Conservation (phyloP, 768 basidiomycete species). For the Calocybe gangraenosa region DNA sequence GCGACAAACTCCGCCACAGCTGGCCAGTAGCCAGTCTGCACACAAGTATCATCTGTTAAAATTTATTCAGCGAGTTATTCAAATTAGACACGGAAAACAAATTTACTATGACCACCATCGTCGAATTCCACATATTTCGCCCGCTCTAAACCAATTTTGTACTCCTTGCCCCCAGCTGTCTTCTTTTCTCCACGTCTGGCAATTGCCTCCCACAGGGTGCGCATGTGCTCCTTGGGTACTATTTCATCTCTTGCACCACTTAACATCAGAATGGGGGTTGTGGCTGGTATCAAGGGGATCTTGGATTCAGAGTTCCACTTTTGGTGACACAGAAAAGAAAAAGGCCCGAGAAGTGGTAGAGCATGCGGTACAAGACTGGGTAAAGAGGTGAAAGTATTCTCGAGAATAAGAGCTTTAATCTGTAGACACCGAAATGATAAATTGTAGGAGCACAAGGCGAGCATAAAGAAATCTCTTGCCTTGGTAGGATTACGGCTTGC, state of each 20-base stretch:
- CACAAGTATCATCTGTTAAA: constrained; percentile 47
- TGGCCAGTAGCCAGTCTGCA: constrained; percentile 51
- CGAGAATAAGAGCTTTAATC: constrained; percentile 79
- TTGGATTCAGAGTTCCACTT: constrained; percentile 13
- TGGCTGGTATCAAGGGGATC: constrained; percentile 53
- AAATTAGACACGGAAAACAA: constrained; percentile 3
- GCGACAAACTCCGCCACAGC: constrained; percentile 46
- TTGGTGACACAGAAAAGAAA: constrained; percentile 14
- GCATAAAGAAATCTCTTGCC: constrained; percentile 34
- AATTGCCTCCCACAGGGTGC: constrained; percentile 62
- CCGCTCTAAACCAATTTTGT: constrained; percentile 46
- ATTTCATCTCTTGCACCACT: constrained; percentile 72
- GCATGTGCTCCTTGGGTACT: constrained; percentile 76
- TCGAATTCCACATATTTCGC: constrained; percentile 55
- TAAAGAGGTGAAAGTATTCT: constrained; percentile 91
- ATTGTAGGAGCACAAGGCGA: neutral
- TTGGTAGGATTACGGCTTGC: constrained; percentile 72
- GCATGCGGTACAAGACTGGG: constrained; percentile 77
- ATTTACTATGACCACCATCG: constrained; percentile 51
- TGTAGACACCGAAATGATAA: constrained; percentile 21
- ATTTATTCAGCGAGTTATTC: constrained; percentile 4
- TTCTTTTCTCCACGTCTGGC: constrained; percentile 48
- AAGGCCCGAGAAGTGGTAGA: constrained; percentile 42
- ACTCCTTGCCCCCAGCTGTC: constrained; percentile 31
- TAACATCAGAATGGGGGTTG: constrained; percentile 77